Conservation (phyloP, 2,329 filamentous ascomycete genomes). For the Sclerotinia glacialis region DNA sequence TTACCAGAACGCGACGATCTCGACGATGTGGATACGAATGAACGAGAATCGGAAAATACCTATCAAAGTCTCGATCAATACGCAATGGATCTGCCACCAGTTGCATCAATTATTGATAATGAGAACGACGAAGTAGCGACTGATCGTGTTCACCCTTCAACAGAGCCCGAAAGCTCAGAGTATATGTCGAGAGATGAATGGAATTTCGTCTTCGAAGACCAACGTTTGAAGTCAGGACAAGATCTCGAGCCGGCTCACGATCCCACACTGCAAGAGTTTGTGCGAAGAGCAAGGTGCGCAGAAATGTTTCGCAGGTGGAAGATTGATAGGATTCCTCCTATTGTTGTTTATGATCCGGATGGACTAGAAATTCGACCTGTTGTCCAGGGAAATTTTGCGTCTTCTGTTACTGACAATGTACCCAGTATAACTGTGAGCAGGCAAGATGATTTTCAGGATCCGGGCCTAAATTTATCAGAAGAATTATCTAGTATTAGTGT, state of each 20-base stretch:
- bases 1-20: conserved; percentile 17
- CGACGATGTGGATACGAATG: conserved; percentile 3
- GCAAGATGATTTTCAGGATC: not conserved
- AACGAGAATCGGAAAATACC: conserved; percentile 8
- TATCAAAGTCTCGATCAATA: not conserved
- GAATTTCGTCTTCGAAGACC: not conserved
- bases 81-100: not conserved
- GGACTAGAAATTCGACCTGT: not conserved
- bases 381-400: not conserved
- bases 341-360: not conserved
- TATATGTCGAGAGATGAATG: not conserved
- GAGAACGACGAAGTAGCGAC: not conserved
- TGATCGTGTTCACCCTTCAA: not conserved
- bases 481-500: too few relatives aligned
- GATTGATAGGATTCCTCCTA: not conserved
- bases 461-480: too few relatives aligned
- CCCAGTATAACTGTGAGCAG: not conserved
- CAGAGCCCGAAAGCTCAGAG: not conserved
- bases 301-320: conserved; percentile 2
- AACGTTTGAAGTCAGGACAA: not conserved
- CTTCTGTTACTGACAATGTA: not conserved
- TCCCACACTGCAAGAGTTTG: not conserved
- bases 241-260: not conserved
- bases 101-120: not conserved
- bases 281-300: not conserved